Base-by-base conservation (phyloP, 257 asterid species). In the Solanum chiquidenum region DNA sequence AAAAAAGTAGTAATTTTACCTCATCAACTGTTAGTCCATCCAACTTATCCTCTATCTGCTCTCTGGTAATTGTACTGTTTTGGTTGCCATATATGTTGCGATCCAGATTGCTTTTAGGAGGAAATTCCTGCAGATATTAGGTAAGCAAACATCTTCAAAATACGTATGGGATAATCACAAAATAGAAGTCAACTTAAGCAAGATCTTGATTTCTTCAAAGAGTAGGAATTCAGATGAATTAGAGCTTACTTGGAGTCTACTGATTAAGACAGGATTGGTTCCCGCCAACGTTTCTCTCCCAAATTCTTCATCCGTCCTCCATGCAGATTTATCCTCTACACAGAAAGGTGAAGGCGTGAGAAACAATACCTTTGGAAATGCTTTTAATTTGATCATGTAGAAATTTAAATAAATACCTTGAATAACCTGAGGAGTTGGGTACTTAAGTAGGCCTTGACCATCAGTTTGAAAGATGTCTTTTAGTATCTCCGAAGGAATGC, bases 241-340 rank as follows among this genome's bases (percentile, higher is more conserved):
- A n/a, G 18, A 72, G 76, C 64, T 87, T 93, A 95, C 98, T 83
- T 93, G 90, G 90, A 95, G 97, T 34, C 94, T 88, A 73, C 94
- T 85, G 87, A 95, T 91, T 37, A 91, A 87, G 84, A 94, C 89
- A 29, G 98, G 98, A 91, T 94, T 93, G 75, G 91, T 46, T 71
- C 77, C 77, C 2, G 25, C 77, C 40, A 71, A 31, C 40, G 18
- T 71, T 71, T 71, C 76, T 71, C 98, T 92, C 29, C 91, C 95
- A 88, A 95, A 95, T 89, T 95, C 98, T 91, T 94, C 98, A 86
- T 95, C 98, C 7, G 98, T 88, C 87, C 94, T 91, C 98, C 97
- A 95, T 46, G 96, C 98, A 35, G 90, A 85, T 90, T 92, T 90
- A 55, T 93, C 94, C 82, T 92, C 98, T 95, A 52, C 21, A 52